Percentiles rank a stretch among this genome's conserved stretches.
These are phyloP conservation scores for Ilex paraguariensis DNA, from an alignment of 305 asterid species.

Conservation along the genomic window DNA sequence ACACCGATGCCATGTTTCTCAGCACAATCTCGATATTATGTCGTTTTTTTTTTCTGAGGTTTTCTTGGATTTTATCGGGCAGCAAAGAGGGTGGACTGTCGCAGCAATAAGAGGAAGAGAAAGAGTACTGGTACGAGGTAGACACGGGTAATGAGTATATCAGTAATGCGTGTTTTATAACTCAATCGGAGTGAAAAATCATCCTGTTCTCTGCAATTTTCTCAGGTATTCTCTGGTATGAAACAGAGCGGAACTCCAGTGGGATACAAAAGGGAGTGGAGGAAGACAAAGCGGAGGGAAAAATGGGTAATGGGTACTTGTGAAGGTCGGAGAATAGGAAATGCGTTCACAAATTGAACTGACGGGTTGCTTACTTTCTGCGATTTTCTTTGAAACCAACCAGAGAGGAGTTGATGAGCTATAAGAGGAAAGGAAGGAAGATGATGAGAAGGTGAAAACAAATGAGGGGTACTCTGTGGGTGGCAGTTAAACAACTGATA, in stretches of 20 bases:
- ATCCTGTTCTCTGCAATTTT: too few species aligned
- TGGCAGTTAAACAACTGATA: neutral
- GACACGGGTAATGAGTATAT: too few species aligned
- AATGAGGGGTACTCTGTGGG: slow-evolving; percentile 28
- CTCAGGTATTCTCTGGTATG: too few species aligned
- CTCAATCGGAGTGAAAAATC: too few species aligned
- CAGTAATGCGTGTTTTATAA: too few species aligned
- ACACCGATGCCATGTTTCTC: slow-evolving; percentile 69
- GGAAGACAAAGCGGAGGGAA: neutral
- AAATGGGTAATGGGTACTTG: neutral
- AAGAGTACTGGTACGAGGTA: too few species aligned
- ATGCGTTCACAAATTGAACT: too few species aligned
- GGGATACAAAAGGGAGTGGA: neutral
- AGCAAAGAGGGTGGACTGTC: neutral
- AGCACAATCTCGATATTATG: neutral
- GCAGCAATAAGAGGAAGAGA: neutral
- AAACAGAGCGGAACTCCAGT: too few species aligned
- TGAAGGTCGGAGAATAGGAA: too few species aligned
- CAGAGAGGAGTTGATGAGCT: neutral
- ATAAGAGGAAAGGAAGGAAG: slow-evolving; percentile 51
- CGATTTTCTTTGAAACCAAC: neutral
- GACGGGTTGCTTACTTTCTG: neutral
- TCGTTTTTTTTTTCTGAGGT: neutral
- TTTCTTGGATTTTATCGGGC: neutral
- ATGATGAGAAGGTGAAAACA: slow-evolving; percentile 45